A percentile compares a stretch with the other conserved stretches of the same genome.
These are phyloP conservation scores for Mucor racemosus DNA, from an alignment of 371 early-diverging fungal species.

Conservation along the genomic window DNA sequence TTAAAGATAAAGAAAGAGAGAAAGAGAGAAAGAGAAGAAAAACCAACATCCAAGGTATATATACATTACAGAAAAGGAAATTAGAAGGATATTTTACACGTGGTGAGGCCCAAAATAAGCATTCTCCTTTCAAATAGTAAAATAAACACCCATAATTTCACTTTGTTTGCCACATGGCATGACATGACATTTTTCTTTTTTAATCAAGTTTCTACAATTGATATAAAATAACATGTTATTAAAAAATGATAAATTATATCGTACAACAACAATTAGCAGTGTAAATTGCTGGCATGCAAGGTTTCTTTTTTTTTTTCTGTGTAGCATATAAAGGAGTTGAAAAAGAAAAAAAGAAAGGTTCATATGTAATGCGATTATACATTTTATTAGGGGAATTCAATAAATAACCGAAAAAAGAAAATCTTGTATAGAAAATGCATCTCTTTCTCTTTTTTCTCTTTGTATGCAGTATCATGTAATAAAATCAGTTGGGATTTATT, in stretches of 20 bases:
- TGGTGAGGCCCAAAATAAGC: not conserved
- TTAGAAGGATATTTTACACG: not conserved
- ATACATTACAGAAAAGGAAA: conserved; percentile 1
- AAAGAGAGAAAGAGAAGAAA: not conserved
- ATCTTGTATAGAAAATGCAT: too few relatives aligned
- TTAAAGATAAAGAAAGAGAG: conserved; percentile 7
- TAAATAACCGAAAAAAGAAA: too few relatives aligned
- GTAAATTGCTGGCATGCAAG: not conserved
- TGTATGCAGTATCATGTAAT: too few relatives aligned
- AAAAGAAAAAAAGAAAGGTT: not conserved
- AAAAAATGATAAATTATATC: not conserved
- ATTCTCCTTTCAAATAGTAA: not conserved
- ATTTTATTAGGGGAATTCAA: too few relatives aligned
- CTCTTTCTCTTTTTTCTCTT: too few relatives aligned
- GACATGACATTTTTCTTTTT: not conserved
- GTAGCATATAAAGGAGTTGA: not conserved
- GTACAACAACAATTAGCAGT: too few relatives aligned
- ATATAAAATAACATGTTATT: not conserved
- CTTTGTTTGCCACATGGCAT: conserved; percentile 15
- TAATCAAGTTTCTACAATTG: not conserved
- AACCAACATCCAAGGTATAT: not conserved
- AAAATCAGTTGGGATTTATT: too few relatives aligned
- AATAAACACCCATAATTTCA: not conserved
- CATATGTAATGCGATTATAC: not conserved
- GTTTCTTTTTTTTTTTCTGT: not conserved